Evolutionary conservation across 2,329 filamentous ascomycete genomes (phyloP), one percentile per base, ranked within the genome.

Genomic region (Aspergillus nomiae): DNA sequence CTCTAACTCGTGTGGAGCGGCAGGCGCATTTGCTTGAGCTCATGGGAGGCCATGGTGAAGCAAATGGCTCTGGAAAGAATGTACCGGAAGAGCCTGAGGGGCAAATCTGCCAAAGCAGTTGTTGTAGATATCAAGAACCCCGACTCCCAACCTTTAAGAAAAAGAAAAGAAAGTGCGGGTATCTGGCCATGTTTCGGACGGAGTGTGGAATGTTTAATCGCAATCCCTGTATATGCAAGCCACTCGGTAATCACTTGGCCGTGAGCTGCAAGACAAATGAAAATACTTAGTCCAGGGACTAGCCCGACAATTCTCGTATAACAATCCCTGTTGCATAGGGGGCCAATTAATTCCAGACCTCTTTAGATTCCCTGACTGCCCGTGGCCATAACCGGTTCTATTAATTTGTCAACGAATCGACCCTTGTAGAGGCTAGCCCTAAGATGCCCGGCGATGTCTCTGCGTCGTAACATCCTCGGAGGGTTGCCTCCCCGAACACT

Each of bases 1-100:
- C 16, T 60, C 58, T 16, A 71, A 46, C 59, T 69, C 67, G 19
- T 61, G 62, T 26, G 57, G 54, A 4, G 54, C 68, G 28, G 48
- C 54, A 21, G 63, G 58, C 10, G 56, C 53, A 61, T 55, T 21
- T 67, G 45, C 61, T 69, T 70, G 24, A 61, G 45, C 24, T 57
- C 59, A 19, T 57, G 53, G 16, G 59, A 50, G 38, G 54, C 43
- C 59, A 61, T 61, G 59, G 19, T 38, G 57, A 36, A 58, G 28
- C 41, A 50, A 34, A 32, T 38, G 28, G 56, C 41, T 24, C 43
- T 19, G 24, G 5, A 30, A 24, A 12, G 34, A 50, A 38, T 28
- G 24, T 14, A 28, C 21, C 7, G 26, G 30, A 28, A 41, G 46
- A 30, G n/a, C 19, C 45, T 28, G 24, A 6, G 19, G 24, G 3